Conservation (phyloP, 768 basidiomycete genomes). For the Paxillus rubicundulus region DNA sequence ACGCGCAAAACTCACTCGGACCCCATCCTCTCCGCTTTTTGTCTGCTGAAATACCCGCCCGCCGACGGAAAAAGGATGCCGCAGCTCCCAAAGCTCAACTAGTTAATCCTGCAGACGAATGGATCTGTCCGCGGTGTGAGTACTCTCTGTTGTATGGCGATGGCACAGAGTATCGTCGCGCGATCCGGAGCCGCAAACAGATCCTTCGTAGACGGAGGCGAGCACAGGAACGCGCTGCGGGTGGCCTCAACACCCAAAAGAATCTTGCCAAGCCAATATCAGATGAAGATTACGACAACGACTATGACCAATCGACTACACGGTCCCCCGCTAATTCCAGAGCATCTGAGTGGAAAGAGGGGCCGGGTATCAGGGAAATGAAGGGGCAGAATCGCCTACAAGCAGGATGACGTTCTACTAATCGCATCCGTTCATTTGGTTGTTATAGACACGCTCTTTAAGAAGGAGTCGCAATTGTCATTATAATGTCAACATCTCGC, state of each 20-base stretch:
- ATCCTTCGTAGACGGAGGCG: conserved; percentile 67
- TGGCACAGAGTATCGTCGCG: conserved; percentile 59
- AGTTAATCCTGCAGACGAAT: conserved; percentile 74
- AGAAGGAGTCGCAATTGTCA: conserved; percentile 24
- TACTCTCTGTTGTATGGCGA: conserved; percentile 91
- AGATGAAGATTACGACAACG: conserved; percentile 24
- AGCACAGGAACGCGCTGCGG: conserved; percentile 66
- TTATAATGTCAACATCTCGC: conserved; percentile 21
- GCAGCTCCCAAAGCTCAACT: conserved; percentile 35
- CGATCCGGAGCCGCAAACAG: conserved; percentile 72
- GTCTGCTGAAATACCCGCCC: conserved; percentile 62
- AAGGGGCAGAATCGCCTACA: conserved; percentile 20
- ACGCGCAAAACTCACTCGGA: conserved; percentile 50
- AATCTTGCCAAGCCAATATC: conserved; percentile 15
- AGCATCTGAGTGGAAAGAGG: conserved; percentile 18
- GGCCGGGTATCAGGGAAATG: conserved; percentile 7
- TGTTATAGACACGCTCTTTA: conserved; percentile 10
- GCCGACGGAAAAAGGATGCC: conserved; percentile 30
- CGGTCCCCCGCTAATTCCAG: conserved; percentile 7
- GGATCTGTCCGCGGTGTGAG: conserved; percentile 94
- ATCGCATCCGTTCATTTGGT: conserved; percentile 10
- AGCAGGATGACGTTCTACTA: conserved; percentile 21
- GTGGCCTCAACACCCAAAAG: conserved; percentile 26
- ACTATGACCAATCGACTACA: conserved; percentile 7
- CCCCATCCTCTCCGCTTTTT: conserved; percentile 67